Conservation (phyloP, 176 grass and related monocot species). For the Oryza punctata region DNA sequence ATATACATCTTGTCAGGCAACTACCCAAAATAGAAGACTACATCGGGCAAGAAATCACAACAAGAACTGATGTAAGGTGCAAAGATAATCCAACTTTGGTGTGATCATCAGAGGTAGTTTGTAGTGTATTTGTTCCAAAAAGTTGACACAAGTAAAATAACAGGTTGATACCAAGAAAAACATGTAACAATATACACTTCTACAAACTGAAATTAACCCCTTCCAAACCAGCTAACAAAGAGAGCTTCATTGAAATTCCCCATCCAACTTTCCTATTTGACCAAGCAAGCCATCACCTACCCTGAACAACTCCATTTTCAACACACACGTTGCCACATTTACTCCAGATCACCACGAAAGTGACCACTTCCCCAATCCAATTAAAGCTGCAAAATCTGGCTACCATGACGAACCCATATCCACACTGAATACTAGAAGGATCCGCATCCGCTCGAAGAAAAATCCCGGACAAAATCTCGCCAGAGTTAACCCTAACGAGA, state of each 20-base stretch:
- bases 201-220: neutral
- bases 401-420: neutral
- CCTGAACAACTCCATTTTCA: neutral
- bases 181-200: too few relatives aligned
- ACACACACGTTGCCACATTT: neutral
- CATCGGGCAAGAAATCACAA: neutral
- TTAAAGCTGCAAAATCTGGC: neutral
- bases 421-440: neutral
- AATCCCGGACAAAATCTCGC: neutral
- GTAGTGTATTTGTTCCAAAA: neutral
- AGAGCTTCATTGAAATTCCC: neutral
- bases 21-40: neutral
- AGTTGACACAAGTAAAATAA: neutral
- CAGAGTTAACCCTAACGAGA: neutral
- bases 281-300: constrained; percentile 11
- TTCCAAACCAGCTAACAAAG: neutral
- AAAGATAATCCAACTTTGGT: neutral
- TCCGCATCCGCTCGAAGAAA: neutral
- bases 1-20: neutral
- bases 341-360: neutral
- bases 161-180: neutral
- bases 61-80: neutral
- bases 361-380: neutral
- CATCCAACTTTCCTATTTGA: neutral
- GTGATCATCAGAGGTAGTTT: neutral